Evolutionary conservation across 768 basidiomycete genomes (phyloP).

Genomic region (Boletus subparvulus): DNA sequence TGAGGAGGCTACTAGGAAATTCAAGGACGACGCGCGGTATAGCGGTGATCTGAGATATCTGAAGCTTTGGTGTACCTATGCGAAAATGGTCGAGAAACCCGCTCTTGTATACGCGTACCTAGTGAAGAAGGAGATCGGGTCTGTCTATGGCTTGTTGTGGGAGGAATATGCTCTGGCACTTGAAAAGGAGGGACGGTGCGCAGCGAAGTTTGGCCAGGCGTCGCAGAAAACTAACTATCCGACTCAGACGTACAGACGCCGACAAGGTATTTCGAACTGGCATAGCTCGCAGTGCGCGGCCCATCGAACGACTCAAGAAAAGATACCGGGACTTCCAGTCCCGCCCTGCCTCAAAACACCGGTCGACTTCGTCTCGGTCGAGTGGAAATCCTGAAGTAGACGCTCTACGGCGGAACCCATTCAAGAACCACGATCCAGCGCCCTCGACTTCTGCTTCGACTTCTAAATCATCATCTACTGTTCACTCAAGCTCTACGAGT

Average conservation of each 20-base stretch:
- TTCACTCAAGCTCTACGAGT: slow-evolving; percentile 39
- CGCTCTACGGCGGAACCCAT: slow-evolving; percentile 35
- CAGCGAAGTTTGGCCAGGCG: slow-evolving; percentile 1
- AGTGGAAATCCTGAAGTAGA: slow-evolving; percentile 28
- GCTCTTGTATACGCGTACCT: slow-evolving; percentile 71
- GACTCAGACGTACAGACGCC: slow-evolving; percentile 67
- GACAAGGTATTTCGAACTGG: slow-evolving; percentile 80
- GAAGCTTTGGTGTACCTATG: slow-evolving; percentile 88
- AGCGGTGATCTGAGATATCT: slow-evolving; percentile 87
- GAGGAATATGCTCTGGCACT: slow-evolving; percentile 86
- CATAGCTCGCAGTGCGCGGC: slow-evolving; percentile 77
- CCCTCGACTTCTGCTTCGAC: slow-evolving; percentile 34
- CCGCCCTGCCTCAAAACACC: slow-evolving; percentile 39
- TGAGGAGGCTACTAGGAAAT: slow-evolving; percentile 78
- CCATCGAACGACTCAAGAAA: slow-evolving; percentile 79
- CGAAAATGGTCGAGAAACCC: slow-evolving; percentile 72
- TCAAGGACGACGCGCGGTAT: slow-evolving; percentile 81
- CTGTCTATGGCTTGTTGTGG: slow-evolving; percentile 75
- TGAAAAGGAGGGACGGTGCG: slow-evolving; percentile 77
- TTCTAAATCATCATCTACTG: slow-evolving; percentile 15
- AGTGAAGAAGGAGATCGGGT: slow-evolving; percentile 72
- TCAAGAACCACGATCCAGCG: slow-evolving; percentile 36
- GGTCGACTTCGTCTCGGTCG: slow-evolving; percentile 22
- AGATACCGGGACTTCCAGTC: slow-evolving; percentile 77
- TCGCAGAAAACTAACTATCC: slow-evolving; percentile 4